Evolutionary conservation across 73 alveolate species (phyloP).

Genomic region (Tetrahymena elliotti): DNA sequence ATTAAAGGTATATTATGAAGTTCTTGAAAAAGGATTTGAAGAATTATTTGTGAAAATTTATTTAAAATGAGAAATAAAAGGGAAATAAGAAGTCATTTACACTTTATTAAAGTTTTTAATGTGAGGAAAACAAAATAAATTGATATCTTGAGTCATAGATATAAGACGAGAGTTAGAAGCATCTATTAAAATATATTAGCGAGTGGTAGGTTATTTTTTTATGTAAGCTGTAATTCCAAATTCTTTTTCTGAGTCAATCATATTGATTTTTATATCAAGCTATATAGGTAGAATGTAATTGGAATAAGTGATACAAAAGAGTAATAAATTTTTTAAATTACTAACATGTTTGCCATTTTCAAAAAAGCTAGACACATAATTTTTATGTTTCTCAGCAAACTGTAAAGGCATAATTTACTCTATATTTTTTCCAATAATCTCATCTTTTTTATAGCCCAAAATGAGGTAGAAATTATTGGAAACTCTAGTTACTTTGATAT

Average conservation of each 20-base stretch:
- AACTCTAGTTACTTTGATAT: background rate
- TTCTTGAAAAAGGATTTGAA: background rate
- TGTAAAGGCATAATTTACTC: background rate
- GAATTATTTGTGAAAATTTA: background rate
- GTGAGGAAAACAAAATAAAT: background rate
- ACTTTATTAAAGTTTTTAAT: background rate
- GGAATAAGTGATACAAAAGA: background rate
- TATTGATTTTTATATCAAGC: background rate
- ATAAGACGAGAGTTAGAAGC: background rate
- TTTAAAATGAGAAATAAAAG: background rate
- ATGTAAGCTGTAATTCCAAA: background rate
- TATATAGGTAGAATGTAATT: background rate
- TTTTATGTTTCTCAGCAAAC: background rate
- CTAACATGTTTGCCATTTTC: background rate
- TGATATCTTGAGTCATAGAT: background rate
- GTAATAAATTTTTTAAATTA: background rate
- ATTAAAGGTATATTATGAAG: background rate
- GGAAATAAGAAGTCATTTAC: background rate
- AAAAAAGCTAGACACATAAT: background rate
- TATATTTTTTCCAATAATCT: background rate
- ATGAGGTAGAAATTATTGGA: background rate
- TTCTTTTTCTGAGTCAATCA: background rate
- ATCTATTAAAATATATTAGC: background rate
- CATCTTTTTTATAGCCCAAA: background rate
- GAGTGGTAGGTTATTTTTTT: background rate